Conservation (phyloP, 2,329 filamentous ascomycete genomes). For the Hortaea werneckii region DNA sequence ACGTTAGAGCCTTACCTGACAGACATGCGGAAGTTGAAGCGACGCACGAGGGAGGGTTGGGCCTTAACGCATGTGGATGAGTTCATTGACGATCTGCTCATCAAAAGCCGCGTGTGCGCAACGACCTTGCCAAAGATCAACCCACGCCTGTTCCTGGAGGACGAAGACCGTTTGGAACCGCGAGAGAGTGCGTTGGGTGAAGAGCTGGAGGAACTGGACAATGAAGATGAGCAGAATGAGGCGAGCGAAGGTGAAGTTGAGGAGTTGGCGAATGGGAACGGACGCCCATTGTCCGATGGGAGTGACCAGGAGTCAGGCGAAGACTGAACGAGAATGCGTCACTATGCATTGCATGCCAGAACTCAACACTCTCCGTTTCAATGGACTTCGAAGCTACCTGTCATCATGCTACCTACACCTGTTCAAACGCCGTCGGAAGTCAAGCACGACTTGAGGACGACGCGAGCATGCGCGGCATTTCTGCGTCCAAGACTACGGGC, state of each 20-base stretch:
- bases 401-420: no score
- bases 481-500: no score
- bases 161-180: conserved; percentile 77
- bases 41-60: conserved; percentile 64
- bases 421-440: no score
- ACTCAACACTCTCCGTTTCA: no score
- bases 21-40: conserved; percentile 73
- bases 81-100: conserved; percentile 85
- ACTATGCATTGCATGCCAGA: no score
- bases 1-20: conserved; percentile 72
- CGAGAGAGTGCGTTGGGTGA: conserved; percentile 75
- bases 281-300: conserved; percentile 2
- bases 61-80: conserved; percentile 74
- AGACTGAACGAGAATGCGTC: conserved; percentile 8
- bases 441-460: no score
- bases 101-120: conserved; percentile 79
- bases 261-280: conserved; percentile 10
- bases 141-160: conserved; percentile 70
- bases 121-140: conserved; percentile 91
- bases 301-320: conserved; percentile 15
- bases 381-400: no score
- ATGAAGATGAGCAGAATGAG: conserved; percentile 41
- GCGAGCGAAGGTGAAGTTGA: conserved; percentile 2
- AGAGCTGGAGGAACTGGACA: conserved; percentile 58
- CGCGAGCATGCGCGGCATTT: no score